Evolutionary conservation across 371 early-diverging fungal genomes (phyloP).

Genomic region (Dichotomocladium elegans): DNA sequence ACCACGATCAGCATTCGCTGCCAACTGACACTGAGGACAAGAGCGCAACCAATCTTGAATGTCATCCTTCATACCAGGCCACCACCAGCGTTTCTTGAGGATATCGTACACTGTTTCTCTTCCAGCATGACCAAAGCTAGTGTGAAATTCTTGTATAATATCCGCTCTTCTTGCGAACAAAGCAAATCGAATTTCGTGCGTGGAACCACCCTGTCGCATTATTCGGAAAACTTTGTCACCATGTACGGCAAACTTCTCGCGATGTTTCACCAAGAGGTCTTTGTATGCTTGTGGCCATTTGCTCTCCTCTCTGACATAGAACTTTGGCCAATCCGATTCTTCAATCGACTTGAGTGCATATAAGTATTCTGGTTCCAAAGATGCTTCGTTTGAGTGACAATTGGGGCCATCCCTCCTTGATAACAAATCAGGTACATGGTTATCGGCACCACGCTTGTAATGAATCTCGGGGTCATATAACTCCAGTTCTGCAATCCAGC

Average conservation of each 20-base stretch:
- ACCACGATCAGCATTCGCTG: too few relatives aligned
- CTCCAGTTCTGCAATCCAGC: slow-evolving; percentile 20
- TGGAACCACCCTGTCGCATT: too few relatives aligned
- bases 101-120: slow-evolving; percentile 6
- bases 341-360: neutral
- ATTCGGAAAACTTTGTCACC: neutral
- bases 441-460: slow-evolving; percentile 26
- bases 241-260: slow-evolving; percentile 1
- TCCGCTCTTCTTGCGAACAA: slow-evolving; percentile 2
- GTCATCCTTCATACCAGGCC: too few relatives aligned
- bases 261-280: neutral
- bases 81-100: slow-evolving; percentile 19
- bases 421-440: slow-evolving; percentile 20
- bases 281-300: neutral
- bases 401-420: slow-evolving; percentile 8
- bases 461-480: slow-evolving; percentile 14
- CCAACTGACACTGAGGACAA: too few relatives aligned
- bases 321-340: too few relatives aligned
- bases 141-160: slow-evolving; percentile 15
- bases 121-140: slow-evolving; percentile 19
- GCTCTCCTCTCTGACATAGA: neutral
- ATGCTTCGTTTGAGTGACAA: neutral
- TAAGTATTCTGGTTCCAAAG: slow-evolving; percentile 2
- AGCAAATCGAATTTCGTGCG: too few relatives aligned
- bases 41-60: too few relatives aligned